Conservation (phyloP, 805 yeast genomes). For the Yamadazyma laniorum region DNA sequence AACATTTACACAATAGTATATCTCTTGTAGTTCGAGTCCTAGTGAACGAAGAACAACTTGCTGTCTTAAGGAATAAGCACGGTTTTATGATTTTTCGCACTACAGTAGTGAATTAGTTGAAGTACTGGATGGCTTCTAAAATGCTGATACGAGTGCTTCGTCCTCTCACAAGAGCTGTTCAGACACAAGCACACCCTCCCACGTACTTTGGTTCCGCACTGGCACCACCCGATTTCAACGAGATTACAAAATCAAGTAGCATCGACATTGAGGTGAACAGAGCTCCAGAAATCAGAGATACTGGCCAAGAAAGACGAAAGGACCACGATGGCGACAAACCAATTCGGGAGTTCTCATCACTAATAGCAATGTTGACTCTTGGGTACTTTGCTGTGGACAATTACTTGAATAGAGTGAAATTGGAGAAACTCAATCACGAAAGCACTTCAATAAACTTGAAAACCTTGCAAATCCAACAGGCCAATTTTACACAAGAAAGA, state of each 20-base stretch:
- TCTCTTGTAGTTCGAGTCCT: too few species aligned
- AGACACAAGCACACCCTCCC: conserved; percentile 19
- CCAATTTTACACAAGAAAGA: conserved; percentile 48
- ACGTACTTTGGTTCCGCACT: conserved; percentile 21
- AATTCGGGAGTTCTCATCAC: conserved; percentile 36
- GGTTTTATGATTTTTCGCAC: background rate
- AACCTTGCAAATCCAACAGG: conserved; percentile 43
- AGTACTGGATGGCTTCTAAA: too few species aligned
- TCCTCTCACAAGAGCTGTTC: background rate
- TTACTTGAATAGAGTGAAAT: conserved; percentile 39
- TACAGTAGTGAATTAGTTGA: too few species aligned
- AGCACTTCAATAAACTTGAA: conserved; percentile 37
- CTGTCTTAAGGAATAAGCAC: too few species aligned
- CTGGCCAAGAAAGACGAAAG: background rate
- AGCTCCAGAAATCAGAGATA: background rate
- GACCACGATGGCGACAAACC: background rate
- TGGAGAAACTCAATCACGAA: conserved; percentile 36
- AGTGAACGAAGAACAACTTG: too few species aligned
- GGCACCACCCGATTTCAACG: conserved; percentile 20
- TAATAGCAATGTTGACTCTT: conserved; percentile 43
- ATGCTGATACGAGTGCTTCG: too few species aligned
- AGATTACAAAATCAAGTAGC: background rate
- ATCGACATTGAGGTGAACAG: background rate
- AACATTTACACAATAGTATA: background rate
- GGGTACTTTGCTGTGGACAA: conserved; percentile 53